phyloP scores from a whole-genome alignment of 441 rosid species.

The Arabidopsis hybrid region DNA sequence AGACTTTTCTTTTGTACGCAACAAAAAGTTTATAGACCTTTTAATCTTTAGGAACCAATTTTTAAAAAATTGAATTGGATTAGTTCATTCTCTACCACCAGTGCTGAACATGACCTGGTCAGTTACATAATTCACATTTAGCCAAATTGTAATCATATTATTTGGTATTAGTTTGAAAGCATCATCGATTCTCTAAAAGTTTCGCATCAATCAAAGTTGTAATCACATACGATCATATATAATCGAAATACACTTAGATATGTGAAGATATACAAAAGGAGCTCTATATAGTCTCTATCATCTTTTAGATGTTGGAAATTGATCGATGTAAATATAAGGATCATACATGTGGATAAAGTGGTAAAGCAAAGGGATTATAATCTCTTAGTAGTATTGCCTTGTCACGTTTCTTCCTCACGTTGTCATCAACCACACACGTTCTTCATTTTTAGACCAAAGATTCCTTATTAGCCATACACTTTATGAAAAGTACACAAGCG shows the following conservation, averaged over 20 bases:
- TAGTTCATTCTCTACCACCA: neutral
- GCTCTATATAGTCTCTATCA: slow-evolving; percentile 22
- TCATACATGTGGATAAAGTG: slow-evolving; percentile 40
- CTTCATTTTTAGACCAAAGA: slow-evolving; percentile 30
- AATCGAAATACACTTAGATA: neutral
- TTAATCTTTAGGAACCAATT: neutral
- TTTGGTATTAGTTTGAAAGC: neutral
- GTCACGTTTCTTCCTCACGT: slow-evolving; percentile 44
- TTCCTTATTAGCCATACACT: slow-evolving; percentile 38
- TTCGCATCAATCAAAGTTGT: neutral
- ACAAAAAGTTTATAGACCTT: neutral
- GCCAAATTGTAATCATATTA: neutral
- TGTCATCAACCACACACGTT: slow-evolving; percentile 46
- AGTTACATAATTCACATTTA: neutral
- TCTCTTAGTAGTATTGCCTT: slow-evolving; percentile 35
- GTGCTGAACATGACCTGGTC: neutral
- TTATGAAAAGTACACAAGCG: slow-evolving; percentile 31
- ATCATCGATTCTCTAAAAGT: neutral
- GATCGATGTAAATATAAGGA: slow-evolving; percentile 35
- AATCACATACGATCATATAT: neutral
- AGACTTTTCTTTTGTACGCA: slow-evolving; percentile 3
- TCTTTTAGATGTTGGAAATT: slow-evolving; percentile 24
- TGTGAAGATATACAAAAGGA: slow-evolving; percentile 7
- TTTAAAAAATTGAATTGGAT: neutral
- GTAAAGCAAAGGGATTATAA: slow-evolving; percentile 21